A percentile compares a stretch with the other conserved stretches of the same genome.
phyloP scores from a whole-genome alignment of 768 basidiomycete species.

The Postia placenta region DNA sequence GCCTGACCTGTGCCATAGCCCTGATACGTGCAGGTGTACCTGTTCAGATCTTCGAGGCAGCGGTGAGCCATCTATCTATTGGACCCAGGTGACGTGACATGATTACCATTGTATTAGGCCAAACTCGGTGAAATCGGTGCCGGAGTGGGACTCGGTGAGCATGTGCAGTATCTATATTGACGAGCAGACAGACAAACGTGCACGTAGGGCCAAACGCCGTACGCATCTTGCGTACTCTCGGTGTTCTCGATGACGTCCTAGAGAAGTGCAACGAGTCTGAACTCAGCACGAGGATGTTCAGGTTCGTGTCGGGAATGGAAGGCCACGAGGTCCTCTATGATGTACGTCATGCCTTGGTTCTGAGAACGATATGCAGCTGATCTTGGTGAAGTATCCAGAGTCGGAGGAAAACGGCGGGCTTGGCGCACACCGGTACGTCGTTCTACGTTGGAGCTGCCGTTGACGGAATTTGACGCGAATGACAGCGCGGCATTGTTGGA shows the following conservation, averaged over 20 bases:
- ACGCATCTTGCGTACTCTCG: constrained; percentile 37
- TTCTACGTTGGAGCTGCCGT: neutral
- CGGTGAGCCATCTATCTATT: constrained; percentile 26
- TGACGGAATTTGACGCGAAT: neutral
- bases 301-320: constrained; percentile 36
- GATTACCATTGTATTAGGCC: constrained; percentile 24
- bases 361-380: neutral
- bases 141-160: constrained; percentile 44
- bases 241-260: constrained; percentile 37
- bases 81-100: neutral
- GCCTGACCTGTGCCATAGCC: constrained; percentile 42
- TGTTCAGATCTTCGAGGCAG: constrained; percentile 48
- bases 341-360: constrained; percentile 23
- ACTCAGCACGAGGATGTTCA: constrained; percentile 28
- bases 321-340: constrained; percentile 39
- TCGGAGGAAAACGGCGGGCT: constrained; percentile 33
- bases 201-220: constrained; percentile 48
- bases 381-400: constrained; percentile 31
- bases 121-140: constrained; percentile 49
- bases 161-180: neutral
- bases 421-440: constrained; percentile 40
- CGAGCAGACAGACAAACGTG: neutral
- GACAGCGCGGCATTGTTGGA: constrained; percentile 44
- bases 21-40: constrained; percentile 36
- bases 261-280: constrained; percentile 27